Base-by-base conservation (phyloP, 768 basidiomycete genomes). In the Suillus sp. region DNA sequence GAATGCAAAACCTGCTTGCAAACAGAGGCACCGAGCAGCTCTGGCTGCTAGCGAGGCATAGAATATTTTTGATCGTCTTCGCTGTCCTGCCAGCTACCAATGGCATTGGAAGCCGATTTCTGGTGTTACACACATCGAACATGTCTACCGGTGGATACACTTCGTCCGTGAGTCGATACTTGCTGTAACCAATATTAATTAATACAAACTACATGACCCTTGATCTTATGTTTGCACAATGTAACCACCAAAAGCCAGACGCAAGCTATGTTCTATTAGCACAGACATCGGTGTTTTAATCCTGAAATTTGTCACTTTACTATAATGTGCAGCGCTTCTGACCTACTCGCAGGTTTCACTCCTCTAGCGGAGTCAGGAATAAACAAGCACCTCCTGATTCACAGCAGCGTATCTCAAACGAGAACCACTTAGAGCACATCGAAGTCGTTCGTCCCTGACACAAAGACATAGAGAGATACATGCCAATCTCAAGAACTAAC, bases 1-100 rank as follows among this genome's bases (percentile, higher is more conserved):
- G 18, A 74, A 68, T 57, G 66, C 64, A 64, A 74, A 72, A 66
- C 68, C 60, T 1, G 57, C 62, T 34, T 77, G 74, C 65, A 75
- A 70, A 66, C 68, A 27, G 58, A 53, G n/a, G 13, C 74, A 74
- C 37, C 60, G 58, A 42, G 60, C 65, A 22, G 73, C 67, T 54
- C 16, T 62, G 18, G 30, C 61, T 32, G 54, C 53, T n/a, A 22
- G 3, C 20, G 42, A 43, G 18, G n/a, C 30, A 32, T 30, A 40
- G 50, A 37, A 20, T 18, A 22, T 34, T 54, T 34, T n/a, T 32
- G 32, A n/a, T 14, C 13, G 30, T 13, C 18, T 53, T 53, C 14
- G 25, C 14, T 16, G 25, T 48, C 47, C 47, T 47, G 9, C 32
- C 10, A 10, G 10, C 10, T 9, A 32, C 25, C 1, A 11, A 51